A percentile compares a stretch with the other conserved stretches of the same genome.
Conservation (phyloP, 805 yeast species). For the Pichia cabralensis region DNA sequence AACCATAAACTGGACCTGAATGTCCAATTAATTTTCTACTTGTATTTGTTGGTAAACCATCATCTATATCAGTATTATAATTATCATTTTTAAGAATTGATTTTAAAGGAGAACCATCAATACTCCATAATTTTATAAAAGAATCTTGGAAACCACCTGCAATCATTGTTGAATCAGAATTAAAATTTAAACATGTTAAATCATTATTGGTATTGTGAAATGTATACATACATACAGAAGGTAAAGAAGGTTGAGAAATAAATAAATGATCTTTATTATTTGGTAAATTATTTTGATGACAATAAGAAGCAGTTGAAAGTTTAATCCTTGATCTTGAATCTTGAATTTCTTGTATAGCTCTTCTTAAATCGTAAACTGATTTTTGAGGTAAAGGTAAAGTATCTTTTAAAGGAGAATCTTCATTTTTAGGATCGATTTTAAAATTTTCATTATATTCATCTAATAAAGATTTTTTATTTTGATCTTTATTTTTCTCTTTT, state of each 20-base stretch:
- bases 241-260: constrained; percentile 60
- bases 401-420: constrained; percentile 66
- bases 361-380: constrained; percentile 67
- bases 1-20: constrained; percentile 86
- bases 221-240: constrained; percentile 96
- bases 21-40: constrained; percentile 71
- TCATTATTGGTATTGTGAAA: constrained; percentile 91
- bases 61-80: constrained; percentile 25
- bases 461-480: constrained; percentile 31
- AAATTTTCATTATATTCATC: constrained; percentile 56
- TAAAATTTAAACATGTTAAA: constrained; percentile 77
- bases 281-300: constrained; percentile 6
- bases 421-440: constrained; percentile 40
- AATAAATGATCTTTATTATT: neutral
- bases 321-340: constrained; percentile 72
- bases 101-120: constrained; percentile 79
- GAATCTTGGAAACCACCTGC: constrained; percentile 96
- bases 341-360: constrained; percentile 68
- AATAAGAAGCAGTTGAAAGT: constrained; percentile 38
- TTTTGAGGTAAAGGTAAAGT: constrained; percentile 78
- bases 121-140: constrained; percentile 82
- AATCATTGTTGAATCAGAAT: constrained; percentile 74
- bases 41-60: constrained; percentile 23
- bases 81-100: constrained; percentile 49
- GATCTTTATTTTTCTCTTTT: constrained; percentile 13